Evolutionary conservation across 148 eudicot genomes (phyloP).

Genomic region (Chenopodium formosanum): DNA sequence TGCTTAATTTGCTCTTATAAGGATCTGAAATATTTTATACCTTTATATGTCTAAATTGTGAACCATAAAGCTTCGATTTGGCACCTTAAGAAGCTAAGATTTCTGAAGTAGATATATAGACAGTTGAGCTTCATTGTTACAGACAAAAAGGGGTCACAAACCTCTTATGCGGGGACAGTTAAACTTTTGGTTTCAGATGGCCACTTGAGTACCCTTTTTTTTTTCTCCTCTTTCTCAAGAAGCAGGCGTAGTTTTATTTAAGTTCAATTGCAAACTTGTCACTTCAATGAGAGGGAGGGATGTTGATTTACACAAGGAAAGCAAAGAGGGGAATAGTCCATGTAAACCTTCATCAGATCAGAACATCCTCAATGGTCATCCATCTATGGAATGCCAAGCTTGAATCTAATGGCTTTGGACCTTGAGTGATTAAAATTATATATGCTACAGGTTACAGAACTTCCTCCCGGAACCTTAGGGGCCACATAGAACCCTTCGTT

Average conservation of each 20-base stretch:
- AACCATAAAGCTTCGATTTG: neutral
- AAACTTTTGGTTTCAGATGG: slow-evolving; percentile 29
- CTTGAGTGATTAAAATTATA: neutral
- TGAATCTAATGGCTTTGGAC: slow-evolving; percentile 4
- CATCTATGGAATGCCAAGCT: neutral
- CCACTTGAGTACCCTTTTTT: slow-evolving; percentile 25
- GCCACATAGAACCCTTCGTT: neutral
- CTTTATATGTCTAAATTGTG: neutral
- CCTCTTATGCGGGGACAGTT: slow-evolving; percentile 24
- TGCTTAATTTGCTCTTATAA: neutral
- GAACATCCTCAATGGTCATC: neutral
- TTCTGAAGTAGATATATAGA: slow-evolving; percentile 16
- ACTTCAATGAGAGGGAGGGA: slow-evolving; percentile 2
- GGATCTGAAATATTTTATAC: slow-evolving; percentile 1
- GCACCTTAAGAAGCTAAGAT: slow-evolving; percentile 14
- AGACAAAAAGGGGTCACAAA: slow-evolving; percentile 23
- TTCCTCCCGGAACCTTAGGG: neutral
- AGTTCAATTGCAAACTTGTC: slow-evolving; percentile 10
- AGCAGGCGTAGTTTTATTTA: slow-evolving; percentile 13
- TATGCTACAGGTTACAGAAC: neutral
- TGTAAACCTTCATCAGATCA: neutral
- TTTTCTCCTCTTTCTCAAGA: slow-evolving; percentile 26
- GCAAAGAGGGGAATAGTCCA: neutral
- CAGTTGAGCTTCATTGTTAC: slow-evolving; percentile 25
- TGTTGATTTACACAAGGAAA: neutral